Conservation (phyloP, 768 basidiomycete species). For the Tylopilus balloui region DNA sequence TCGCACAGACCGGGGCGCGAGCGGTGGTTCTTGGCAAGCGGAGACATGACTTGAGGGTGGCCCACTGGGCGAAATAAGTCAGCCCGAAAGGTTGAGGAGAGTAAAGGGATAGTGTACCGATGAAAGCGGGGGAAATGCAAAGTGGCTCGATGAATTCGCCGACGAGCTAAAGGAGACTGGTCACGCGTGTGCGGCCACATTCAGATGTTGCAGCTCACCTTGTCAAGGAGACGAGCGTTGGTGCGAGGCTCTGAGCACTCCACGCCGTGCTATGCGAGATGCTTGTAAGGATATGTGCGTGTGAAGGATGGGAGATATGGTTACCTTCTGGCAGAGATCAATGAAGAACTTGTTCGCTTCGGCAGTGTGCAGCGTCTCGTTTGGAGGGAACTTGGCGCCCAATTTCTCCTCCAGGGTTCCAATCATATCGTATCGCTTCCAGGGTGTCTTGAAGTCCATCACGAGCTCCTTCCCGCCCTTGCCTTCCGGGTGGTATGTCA, state of each 20-base stretch:
- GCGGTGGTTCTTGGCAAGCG: slow-evolving; percentile 97
- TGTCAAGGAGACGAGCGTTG: slow-evolving; percentile 91
- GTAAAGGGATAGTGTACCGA: slow-evolving; percentile 45
- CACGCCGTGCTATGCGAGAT: slow-evolving; percentile 70
- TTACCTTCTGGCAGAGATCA: slow-evolving; percentile 79
- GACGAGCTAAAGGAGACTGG: slow-evolving; percentile 59
- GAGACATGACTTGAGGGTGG: slow-evolving; percentile 99
- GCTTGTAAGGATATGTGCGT: neutral
- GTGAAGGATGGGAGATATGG: neutral
- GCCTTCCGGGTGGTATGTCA: slow-evolving; percentile 91
- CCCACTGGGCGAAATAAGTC: slow-evolving; percentile 53
- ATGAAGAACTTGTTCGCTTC: slow-evolving; percentile 87
- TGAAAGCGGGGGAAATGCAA: slow-evolving; percentile 95
- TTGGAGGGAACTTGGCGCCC: slow-evolving; percentile 86
- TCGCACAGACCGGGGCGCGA: slow-evolving; percentile 96
- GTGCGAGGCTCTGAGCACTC: slow-evolving; percentile 96
- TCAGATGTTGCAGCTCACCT: slow-evolving; percentile 42
- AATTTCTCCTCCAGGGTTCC: slow-evolving; percentile 92
- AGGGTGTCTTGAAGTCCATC: slow-evolving; percentile 88
- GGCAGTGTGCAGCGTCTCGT: slow-evolving; percentile 81
- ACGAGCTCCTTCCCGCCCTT: slow-evolving; percentile 73
- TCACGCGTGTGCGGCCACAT: neutral
- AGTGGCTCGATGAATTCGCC: slow-evolving; percentile 97
- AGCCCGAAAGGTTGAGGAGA: neutral
- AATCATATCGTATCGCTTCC: slow-evolving; percentile 99